phyloP scores from a whole-genome alignment of 2,329 filamentous ascomycete species.

The Trichoderma breve region DNA sequence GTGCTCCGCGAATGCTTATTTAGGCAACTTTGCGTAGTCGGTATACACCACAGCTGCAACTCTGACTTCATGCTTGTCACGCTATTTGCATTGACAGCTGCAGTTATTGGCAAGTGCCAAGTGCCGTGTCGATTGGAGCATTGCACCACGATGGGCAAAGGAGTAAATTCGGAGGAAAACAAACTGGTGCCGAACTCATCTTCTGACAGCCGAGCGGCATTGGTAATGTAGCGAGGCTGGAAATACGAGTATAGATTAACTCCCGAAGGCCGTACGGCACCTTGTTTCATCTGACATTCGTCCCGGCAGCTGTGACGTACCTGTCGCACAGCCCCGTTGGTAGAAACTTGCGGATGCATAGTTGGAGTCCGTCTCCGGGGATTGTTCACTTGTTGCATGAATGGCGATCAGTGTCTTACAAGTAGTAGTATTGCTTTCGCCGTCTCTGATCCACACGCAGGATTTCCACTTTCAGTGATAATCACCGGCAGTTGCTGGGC shows the following conservation, averaged over 20 bases:
- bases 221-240: not conserved
- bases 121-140: not conserved
- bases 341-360: not conserved
- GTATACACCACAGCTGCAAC: not conserved
- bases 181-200: not conserved
- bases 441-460: not conserved
- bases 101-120: not conserved
- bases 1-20: not conserved
- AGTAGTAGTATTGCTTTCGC: not conserved
- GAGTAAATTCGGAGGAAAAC: not conserved
- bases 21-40: constrained; percentile 6
- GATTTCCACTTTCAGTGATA: not conserved
- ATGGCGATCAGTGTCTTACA: not conserved
- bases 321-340: not conserved
- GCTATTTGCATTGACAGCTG: not conserved
- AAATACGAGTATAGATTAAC: not conserved
- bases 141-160: not conserved
- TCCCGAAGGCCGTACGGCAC: not conserved
- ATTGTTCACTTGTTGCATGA: not conserved
- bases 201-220: not conserved
- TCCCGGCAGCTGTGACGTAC: not conserved
- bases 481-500: not conserved
- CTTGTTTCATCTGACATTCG: not conserved
- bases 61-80: not conserved
- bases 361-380: not conserved